These are phyloP conservation scores for Neodidymelliopsis sp. DNA, from an alignment of 2,329 filamentous ascomycete species.

Conservation along the genomic window DNA sequence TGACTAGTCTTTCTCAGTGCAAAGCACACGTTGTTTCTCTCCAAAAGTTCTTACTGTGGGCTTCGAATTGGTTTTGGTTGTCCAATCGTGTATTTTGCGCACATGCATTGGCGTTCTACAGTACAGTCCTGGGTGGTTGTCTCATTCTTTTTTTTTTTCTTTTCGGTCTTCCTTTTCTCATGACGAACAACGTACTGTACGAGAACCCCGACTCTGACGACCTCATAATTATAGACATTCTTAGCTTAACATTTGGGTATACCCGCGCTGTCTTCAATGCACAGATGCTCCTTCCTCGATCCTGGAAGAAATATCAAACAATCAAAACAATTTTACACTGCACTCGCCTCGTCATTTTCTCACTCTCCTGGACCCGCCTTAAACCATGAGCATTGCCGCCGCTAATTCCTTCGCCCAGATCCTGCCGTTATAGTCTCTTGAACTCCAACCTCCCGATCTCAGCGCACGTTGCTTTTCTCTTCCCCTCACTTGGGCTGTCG, in stretches of 20 bases:
- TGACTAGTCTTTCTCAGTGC: neutral
- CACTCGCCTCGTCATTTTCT: slow-evolving; percentile 2
- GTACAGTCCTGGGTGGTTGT: slow-evolving; percentile 6
- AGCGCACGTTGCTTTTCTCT: neutral
- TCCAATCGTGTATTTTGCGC: slow-evolving; percentile 4
- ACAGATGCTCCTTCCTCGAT: slow-evolving; percentile 1
- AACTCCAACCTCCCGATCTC: slow-evolving; percentile 5
- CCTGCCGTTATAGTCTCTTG: neutral
- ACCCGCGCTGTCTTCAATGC: slow-evolving; percentile 14
- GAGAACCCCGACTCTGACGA: slow-evolving; percentile 9
- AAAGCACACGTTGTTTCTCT: neutral
- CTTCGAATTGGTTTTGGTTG: slow-evolving; percentile 3
- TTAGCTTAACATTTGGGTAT: slow-evolving; percentile 20
- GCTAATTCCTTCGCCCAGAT: slow-evolving; percentile 10
- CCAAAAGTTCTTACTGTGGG: slow-evolving; percentile 10
- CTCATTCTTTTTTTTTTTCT: neutral
- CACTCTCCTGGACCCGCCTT: neutral
- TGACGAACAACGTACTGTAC: slow-evolving; percentile 12
- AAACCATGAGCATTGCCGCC: neutral
- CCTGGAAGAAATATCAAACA: slow-evolving; percentile 8
- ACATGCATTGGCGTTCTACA: neutral
- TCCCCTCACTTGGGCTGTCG: neutral
- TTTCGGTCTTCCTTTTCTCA: slow-evolving; percentile 1
- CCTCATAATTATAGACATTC: slow-evolving; percentile 14
- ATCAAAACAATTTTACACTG: slow-evolving; percentile 1